Evolutionary conservation across 2,329 filamentous ascomycete genomes (phyloP), one percentile per base, ranked within the genome.

Genomic region (Sporothrix euskadiensis): DNA sequence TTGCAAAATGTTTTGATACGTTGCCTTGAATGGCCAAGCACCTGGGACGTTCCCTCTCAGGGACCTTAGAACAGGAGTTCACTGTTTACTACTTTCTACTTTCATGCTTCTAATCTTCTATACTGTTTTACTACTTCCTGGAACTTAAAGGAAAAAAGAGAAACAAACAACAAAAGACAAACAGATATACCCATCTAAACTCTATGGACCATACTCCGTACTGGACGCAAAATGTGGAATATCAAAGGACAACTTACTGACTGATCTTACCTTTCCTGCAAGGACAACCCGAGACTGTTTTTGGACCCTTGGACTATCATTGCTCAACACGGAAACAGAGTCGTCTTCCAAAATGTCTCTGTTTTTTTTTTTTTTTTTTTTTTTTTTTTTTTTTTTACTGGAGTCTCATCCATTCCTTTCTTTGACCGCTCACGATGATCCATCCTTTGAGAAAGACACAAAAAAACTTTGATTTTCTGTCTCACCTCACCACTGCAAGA

Each of bases 291-390:
- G 61, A 66, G 39, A 47, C 61, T 14, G 39, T 44, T 68, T 56
- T 35, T 35, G 66, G 66, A 69, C 66, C 66, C 66, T 39, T 39
- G 66, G 66, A 69, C 44, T 39, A 69, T 69, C 66, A 3, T 35
- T 30, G 16, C 66, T 35, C 47, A 69, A 69, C 30, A 39, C 16
- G 66, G 66, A 54, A 54, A 69, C 47, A 22, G 16, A 39, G 14
- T 68, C 65, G 65, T n/a, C 44, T 22, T 54, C 52, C n/a, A 26
- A 3, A 56, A 56, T 30, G 52, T 30, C 52, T 22, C 26, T 26
- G n/a, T 14, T 26, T 22, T 9, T 39, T 32, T 41, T 10, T 41
- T 41, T 1, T 44, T 30, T 35, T 14, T 9, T 10, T n/a, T 65
- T 44, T 44, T 4, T 65, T 44, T 44, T 30, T 35, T 14, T 9